Evolutionary conservation across 768 basidiomycete species (phyloP).

Genomic region (Auricularia sp.): DNA sequence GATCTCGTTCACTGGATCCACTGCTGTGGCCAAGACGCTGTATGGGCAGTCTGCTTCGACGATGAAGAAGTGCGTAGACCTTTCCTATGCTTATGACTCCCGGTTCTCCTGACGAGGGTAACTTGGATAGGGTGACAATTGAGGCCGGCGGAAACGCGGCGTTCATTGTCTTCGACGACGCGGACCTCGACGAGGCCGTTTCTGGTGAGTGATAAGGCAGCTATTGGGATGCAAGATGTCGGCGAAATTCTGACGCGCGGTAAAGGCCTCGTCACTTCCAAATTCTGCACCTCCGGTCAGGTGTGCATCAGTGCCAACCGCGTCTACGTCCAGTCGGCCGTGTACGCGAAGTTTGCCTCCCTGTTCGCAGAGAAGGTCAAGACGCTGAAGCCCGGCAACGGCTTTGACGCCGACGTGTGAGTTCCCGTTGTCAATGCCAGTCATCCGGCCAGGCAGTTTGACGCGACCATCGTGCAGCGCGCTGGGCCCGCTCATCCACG

Average conservation of each 20-base stretch:
- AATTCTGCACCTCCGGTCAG: constrained; percentile 75
- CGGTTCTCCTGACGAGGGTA: too few species aligned
- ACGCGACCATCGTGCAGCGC: constrained; percentile 38
- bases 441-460: too few species aligned
- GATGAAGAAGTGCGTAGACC: constrained; percentile 58
- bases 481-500: constrained; percentile 91
- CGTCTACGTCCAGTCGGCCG: constrained; percentile 81
- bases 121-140: constrained; percentile 43
- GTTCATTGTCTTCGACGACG: constrained; percentile 96
- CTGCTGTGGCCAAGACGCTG: constrained; percentile 65
- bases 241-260: too few species aligned
- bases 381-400: constrained; percentile 79
- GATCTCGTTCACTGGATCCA: constrained; percentile 86
- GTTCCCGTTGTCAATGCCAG: constrained; percentile 15
- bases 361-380: constrained; percentile 76
- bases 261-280: constrained; percentile 41
- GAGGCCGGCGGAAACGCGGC: constrained; percentile 94
- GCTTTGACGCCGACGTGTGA: constrained; percentile 66
- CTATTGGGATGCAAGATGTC: not conserved
- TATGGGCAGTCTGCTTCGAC: constrained; percentile 65
- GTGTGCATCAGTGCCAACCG: constrained; percentile 85
- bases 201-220: not conserved
- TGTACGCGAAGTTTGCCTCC: constrained; percentile 89
- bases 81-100: too few species aligned
- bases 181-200: constrained; percentile 86